Conservation (phyloP, 2,329 filamentous ascomycete genomes). For the Fusarium coffeatum region DNA sequence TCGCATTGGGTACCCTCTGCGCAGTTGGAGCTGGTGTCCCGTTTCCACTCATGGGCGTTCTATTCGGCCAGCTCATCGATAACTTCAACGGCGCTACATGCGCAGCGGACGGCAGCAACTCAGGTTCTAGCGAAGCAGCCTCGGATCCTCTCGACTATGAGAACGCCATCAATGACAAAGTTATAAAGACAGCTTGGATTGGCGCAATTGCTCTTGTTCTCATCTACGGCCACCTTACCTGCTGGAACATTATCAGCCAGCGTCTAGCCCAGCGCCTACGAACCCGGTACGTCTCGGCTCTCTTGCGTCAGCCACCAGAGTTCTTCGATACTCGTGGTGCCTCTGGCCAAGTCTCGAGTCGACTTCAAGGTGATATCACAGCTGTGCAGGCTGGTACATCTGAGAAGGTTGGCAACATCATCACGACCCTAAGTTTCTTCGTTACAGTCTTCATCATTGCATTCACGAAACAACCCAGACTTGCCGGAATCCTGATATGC, state of each 20-base stretch:
- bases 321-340: conserved; percentile 71
- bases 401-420: conserved; percentile 75
- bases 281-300: conserved; percentile 66
- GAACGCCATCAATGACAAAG: conserved; percentile 63
- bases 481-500: conserved; percentile 73
- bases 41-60: conserved; percentile 71
- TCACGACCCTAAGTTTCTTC: conserved; percentile 73
- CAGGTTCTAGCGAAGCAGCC: conserved; percentile 27
- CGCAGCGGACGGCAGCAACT: conserved; percentile 42
- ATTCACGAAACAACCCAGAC: conserved; percentile 70
- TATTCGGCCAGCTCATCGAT: conserved; percentile 73
- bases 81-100: conserved; percentile 68
- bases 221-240: conserved; percentile 73
- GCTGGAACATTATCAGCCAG: conserved; percentile 72
- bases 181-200: conserved; percentile 69
- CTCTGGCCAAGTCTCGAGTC: conserved; percentile 71
- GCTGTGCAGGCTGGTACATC: conserved; percentile 75
- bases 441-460: conserved; percentile 74
- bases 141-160: conserved; percentile 51
- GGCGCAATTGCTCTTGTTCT: conserved; percentile 70
- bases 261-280: conserved; percentile 71
- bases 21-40: conserved; percentile 69
- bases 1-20: conserved; percentile 55
- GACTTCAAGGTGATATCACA: conserved; percentile 73
- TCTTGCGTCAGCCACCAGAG: conserved; percentile 70